Conservation (phyloP, 208 protist genomes). For the Leishmania aethiopica region DNA sequence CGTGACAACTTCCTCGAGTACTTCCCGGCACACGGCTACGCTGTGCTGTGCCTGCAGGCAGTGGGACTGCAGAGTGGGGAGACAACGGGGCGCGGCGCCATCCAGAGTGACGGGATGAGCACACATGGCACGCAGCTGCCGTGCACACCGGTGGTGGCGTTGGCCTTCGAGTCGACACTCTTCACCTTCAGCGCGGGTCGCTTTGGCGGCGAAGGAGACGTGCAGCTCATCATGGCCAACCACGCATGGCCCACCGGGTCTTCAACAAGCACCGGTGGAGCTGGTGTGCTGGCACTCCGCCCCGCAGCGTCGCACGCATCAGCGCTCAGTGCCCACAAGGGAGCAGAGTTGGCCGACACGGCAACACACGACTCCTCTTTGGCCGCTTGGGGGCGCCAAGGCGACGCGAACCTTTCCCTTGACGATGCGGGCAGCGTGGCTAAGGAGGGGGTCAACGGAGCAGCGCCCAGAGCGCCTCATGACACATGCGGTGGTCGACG, state of each 20-base stretch:
- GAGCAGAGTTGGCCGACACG: background rate
- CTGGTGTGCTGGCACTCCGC: background rate
- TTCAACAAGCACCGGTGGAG: background rate
- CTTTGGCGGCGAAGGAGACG: conserved; percentile 45
- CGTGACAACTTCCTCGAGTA: conserved; percentile 52
- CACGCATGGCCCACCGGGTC: background rate
- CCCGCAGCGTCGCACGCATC: background rate
- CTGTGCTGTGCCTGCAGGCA: conserved; percentile 40
- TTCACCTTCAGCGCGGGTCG: conserved; percentile 31
- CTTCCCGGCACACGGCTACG: conserved; percentile 60
- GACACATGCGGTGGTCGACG: background rate
- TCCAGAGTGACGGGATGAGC: background rate
- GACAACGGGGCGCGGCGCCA: conserved; percentile 9
- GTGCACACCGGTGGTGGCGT: conserved; percentile 17
- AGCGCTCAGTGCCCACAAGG: background rate
- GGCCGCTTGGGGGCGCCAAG: background rate
- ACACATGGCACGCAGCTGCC: conserved; percentile 7
- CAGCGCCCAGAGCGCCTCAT: background rate
- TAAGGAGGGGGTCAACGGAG: background rate
- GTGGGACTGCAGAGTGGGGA: conserved; percentile 8
- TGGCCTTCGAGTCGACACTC: conserved; percentile 33
- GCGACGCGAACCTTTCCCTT: no score
- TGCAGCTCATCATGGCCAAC: conserved; percentile 27
- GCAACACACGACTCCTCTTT: background rate
- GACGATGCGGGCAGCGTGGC: background rate